These are phyloP conservation scores for Trifolium repens DNA, from an alignment of 306 rosid genomes.

Conservation along the genomic window DNA sequence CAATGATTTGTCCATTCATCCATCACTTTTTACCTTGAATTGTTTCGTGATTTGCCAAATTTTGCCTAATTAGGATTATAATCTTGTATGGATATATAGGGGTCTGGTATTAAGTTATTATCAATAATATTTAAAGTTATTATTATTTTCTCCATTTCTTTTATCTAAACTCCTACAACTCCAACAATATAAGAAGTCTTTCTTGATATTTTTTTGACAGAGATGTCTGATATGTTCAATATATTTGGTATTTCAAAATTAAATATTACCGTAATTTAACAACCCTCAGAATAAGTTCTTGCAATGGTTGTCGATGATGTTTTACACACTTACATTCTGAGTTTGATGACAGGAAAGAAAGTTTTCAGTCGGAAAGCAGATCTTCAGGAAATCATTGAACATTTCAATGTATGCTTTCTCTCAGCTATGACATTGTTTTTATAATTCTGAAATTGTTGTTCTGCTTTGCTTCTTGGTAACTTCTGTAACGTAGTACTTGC, in stretches of 20 bases:
- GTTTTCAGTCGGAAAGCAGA: conserved; percentile 70
- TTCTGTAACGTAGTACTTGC: neutral
- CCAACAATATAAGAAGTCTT: neutral
- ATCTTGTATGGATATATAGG: neutral
- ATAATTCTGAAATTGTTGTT: conserved; percentile 12
- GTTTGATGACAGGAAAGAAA: conserved; percentile 71
- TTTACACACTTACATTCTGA: conserved; percentile 43
- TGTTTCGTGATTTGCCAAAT: neutral
- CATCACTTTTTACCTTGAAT: neutral
- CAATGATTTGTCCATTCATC: neutral
- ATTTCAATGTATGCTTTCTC: conserved; percentile 77
- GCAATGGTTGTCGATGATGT: conserved; percentile 24
- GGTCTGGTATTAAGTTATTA: neutral
- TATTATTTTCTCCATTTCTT: neutral
- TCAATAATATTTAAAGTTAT: no score
- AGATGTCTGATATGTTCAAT: neutral
- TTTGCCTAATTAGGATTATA: neutral
- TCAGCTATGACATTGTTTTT: neutral
- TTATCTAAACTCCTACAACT: neutral
- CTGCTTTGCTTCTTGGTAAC: conserved; percentile 28
- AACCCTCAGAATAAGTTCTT: conserved; percentile 2
- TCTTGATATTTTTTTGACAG: neutral
- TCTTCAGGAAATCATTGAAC: conserved; percentile 82
- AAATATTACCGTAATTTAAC: conserved; percentile 1
- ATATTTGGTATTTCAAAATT: conserved; percentile 5